Base-by-base conservation (phyloP, 2,329 filamentous ascomycete species). In the Hymenoscyphus salicellus region DNA sequence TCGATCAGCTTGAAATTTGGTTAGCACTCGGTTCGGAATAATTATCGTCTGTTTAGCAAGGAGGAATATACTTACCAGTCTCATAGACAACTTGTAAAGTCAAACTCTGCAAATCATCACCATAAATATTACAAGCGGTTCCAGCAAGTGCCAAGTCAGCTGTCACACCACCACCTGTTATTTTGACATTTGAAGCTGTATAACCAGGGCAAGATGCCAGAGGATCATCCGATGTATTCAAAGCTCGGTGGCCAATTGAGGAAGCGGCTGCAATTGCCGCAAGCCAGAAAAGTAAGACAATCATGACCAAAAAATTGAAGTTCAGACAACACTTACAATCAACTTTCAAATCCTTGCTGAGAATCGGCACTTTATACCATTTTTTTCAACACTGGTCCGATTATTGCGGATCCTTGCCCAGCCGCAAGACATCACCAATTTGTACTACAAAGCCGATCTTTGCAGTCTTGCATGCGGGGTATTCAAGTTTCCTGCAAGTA, bases 51-150 rank as follows among this genome's bases (percentile, higher is more conserved):
- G 11, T 20, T 26, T 32, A 16, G 28, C 7, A 46, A 23, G 38
- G n/a, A 33, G 32, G 8, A 36, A 16, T 23, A 17, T 28, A 46
- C 62, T 32, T 26, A 68, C 68, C 49, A 72, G 86, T 85, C 79
- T 89, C 82, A 71, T 88, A 87, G 69, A 87, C 83, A n/a, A 88
- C 86, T 7, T 81, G 75, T 60, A 89, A 77, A 66, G 80, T 85
- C 66, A 89, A 75, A 63, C 84, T 77, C 32, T 86, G 81, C 32
- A 95, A 79, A 72, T 96, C 92, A 10, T 82, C 88, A 0, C 92
- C 91, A 69, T 93, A 95, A 26, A 86, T 84, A 75, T 94, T 89
- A 80, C 92, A 94, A 6, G 88, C 80, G 7, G 80, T 72, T 0
- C 90, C 91, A 3, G 89, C 89, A 14, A 95, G 82, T 1, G 78